Evolutionary conservation across 2,329 filamentous ascomycete genomes (phyloP), one percentile per base, ranked within the genome.

Genomic region (Trichoderma atroviride): DNA sequence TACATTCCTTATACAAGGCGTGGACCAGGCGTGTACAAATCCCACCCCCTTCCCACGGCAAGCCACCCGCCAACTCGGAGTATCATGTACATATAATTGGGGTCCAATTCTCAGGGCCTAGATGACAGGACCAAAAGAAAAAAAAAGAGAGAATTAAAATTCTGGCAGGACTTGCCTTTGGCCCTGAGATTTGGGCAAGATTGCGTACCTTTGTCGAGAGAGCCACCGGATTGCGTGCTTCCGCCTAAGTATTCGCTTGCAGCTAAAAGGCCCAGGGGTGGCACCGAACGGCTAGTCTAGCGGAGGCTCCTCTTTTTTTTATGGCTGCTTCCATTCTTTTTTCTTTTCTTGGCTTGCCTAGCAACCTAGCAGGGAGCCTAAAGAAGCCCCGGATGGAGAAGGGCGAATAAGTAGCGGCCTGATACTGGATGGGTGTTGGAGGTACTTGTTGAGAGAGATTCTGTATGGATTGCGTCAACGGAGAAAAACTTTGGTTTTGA

Each of bases 201-300:
- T 47, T 47, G 50, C 64, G 55, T 59, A 14, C 40, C 63, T 67
- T 72, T 70, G 73, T 73, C 72, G 69, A 74, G 71, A 72, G 71
- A 73, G 72, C 73, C 74, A 74, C 73, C 53, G 66, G 69, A 75
- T 75, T 73, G 74, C 74, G 74, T 75, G 74, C 74, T 75, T 65
- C 83, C 61, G 84, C 70, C 77, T 87, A 70, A 64, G 68, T 68
- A 68, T 69, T 62, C 50, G 57, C 52, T 62, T 64, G 55, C 55
- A 65, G 68, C 60, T 64, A 69, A 59, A 64, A 33, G 60, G 29
- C 14, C 63, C 55, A 58, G 63, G 63, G 67, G 67, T 52, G 47
- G 40, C 40, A 59, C n/a, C 9, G 52, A 43, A 43, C 57, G 65
- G 65, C 19, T 68, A 68, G 65, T 29, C 27, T 59, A 50, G 55